Base-by-base conservation (phyloP, 2,329 filamentous ascomycete species). In the Bipolaris sorokiniana region DNA sequence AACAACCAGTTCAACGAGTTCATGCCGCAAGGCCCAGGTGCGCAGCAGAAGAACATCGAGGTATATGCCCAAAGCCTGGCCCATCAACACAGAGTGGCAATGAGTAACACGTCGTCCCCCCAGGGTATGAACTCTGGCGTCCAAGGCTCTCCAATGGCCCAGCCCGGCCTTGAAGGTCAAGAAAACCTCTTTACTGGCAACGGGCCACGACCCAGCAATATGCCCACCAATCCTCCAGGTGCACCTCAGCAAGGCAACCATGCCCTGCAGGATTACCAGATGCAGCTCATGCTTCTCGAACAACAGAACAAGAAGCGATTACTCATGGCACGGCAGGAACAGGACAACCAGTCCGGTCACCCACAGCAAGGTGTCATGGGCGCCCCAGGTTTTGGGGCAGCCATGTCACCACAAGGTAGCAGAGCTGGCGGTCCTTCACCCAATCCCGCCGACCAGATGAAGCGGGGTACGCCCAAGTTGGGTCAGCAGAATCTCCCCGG, bases 281-380 rank as follows among this genome's bases (percentile, higher is more conserved):
- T 93, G 90, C 90, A 94, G 75, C 79, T 94, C 72, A 94, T 93
- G 90, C 79, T 93, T 48, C 83, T 94, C 15, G 90, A 94, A 77
- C 90, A 93, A 77, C 90, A 94, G 77, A 94, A 94, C 69, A 94
- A 93, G 82, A 93, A 92, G 77, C 83, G 90, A 16, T 82, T 94
- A 47, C 87, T 92, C 82, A 92, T 92, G 90, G 90, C 90, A 36
- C 86, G 90, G 16, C 89, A 88, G 77, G 86, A 92, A 73, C 90
- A 94, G 75, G 91, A 93, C 62, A 86, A 79, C 70, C 83, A 88
- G 75, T 75, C 79, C 57, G 82, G 82, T 48, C 81, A 82, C 20
- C 79, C 81, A 51, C 77, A 72, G 22, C 76, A 76, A 49, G 72
- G 73, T 52, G 84, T 82, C 42, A 84, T 58, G 26, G 84, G 78